Evolutionary conservation across 306 rosid genomes (phyloP), one percentile per base, ranked within the genome.

Genomic region (Gastrolobium bilobum): DNA sequence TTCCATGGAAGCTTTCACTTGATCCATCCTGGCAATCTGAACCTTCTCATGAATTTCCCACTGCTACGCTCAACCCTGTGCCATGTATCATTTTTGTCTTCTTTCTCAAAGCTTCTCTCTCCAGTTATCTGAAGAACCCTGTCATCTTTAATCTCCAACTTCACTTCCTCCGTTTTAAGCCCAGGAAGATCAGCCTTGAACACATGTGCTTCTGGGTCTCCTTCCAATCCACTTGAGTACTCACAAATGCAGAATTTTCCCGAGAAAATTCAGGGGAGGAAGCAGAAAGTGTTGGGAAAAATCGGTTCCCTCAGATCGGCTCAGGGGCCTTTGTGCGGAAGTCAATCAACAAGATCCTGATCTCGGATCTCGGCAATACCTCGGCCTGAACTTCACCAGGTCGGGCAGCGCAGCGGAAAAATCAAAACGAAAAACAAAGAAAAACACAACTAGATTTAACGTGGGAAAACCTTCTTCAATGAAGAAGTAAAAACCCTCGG

Each of bases 141-240:
- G 2, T 86, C 83, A n/a, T 83, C 83, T 79, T 86, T 82, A 0
- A 86, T 39, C 50, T 82, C 70, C 0, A 82, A 82, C 52, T 86
- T 86, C 33, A 82, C 86, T 52, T 86, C 86, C n/a, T 86, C 89
- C 33, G 79, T 86, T 53, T 63, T 82, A 14, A 86, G 34, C 0
- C 87, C 87, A 0, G 87, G 89, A 5, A 86, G 35, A 66, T 86
- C 85, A 8, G 85, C 89, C 66, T 71, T 71, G 67, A 83, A 76
- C 71, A 86, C 89, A 2, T 79, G 87, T 3, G 87, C 89, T 20
- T 83, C 87, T 5, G 87, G 0, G 87, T 86, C 14, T 86, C 89
- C 50, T 76, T 86, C 87, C 85, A 86, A 20, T 86, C 89, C 2
- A 86, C 59, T 0, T 68, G n/a, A 0, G 85, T 65, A 54, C 10